These are phyloP conservation scores for Cyclocybe cylindracea DNA, from an alignment of 768 basidiomycete species.

Conservation along the genomic window DNA sequence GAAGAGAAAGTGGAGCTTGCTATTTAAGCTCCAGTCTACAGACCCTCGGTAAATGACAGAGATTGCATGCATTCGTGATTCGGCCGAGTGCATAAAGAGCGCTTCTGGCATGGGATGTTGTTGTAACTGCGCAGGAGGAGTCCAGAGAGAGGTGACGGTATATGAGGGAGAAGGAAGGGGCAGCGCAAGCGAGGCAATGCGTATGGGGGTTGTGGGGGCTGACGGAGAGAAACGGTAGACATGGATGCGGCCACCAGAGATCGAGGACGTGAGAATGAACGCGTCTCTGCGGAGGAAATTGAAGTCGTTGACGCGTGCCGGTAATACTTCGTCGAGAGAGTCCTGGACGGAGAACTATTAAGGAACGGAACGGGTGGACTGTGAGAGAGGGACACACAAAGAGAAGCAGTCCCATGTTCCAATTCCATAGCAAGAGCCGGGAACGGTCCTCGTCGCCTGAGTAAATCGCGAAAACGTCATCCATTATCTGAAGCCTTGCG, in stretches of 20 bases:
- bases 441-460: neutral
- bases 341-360: neutral
- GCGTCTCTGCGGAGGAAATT: neutral
- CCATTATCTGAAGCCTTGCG: neutral
- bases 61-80: neutral
- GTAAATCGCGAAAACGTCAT: constrained; percentile 3
- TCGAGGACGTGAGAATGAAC: constrained; percentile 2
- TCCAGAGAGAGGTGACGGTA: neutral
- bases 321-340: neutral
- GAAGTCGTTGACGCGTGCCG: neutral
- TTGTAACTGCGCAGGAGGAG: constrained; percentile 3
- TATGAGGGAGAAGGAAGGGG: neutral
- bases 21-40: neutral
- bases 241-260: neutral
- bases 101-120: neutral
- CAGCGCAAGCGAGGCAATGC: constrained; percentile 1
- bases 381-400: constrained; percentile 1
- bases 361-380: no score
- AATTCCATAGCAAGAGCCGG: constrained; percentile 8
- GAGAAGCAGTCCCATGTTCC: constrained; percentile 4
- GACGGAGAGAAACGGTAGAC: constrained; percentile 3
- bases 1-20: constrained; percentile 7
- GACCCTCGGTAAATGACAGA: neutral
- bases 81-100: neutral
- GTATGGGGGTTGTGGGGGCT: neutral